A percentile compares a stretch with the other conserved stretches of the same genome.
phyloP scores from a whole-genome alignment of 306 rosid genomes.

The Vigna nakashimae region DNA sequence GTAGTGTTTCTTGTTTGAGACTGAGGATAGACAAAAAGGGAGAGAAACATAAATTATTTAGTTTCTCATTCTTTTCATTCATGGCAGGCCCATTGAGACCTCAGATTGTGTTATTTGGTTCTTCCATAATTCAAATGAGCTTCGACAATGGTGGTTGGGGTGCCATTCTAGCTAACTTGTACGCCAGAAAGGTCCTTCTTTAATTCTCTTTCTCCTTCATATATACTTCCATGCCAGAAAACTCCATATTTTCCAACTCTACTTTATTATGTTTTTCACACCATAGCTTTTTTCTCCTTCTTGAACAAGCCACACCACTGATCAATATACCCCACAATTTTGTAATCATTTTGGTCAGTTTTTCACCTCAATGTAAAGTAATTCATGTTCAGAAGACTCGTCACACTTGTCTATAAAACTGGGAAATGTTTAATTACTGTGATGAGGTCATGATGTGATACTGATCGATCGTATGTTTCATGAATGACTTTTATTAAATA shows the following conservation, averaged over 20 bases:
- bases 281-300: background rate
- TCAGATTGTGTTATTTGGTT: constrained; percentile 89
- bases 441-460: too few species aligned
- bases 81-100: constrained; percentile 87
- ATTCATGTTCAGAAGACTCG: too few species aligned
- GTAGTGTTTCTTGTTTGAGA: background rate
- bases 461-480: too few species aligned
- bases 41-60: background rate
- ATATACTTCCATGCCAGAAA: background rate
- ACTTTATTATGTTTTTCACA: background rate
- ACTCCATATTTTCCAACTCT: background rate
- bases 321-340: background rate
- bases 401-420: too few species aligned
- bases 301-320: background rate
- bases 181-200: constrained; percentile 66
- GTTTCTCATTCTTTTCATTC: background rate
- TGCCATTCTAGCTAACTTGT: constrained; percentile 68
- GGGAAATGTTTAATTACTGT: too few species aligned
- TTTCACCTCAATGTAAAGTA: too few species aligned
- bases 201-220: background rate
- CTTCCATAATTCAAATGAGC: constrained; percentile 73
- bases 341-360: too few species aligned
- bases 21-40: background rate
- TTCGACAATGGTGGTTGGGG: constrained; percentile 78
- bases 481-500: too few species aligned